Conservation (phyloP, 1,284 basidiomycete species). For the Rhizoctonia solani region DNA sequence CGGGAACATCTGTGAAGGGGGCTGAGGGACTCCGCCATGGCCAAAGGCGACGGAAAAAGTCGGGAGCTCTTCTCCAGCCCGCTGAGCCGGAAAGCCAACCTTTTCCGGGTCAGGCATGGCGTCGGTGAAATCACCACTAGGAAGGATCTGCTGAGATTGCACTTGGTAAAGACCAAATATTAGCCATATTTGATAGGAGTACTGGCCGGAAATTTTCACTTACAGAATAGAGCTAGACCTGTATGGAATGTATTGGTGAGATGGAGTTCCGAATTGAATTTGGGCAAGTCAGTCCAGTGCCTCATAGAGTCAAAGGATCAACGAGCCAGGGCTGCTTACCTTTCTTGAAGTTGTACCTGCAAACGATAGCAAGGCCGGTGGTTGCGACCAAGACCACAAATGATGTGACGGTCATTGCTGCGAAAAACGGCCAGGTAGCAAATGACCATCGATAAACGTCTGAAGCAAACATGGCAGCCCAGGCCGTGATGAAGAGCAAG, state of each 20-base stretch:
- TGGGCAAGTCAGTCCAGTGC: not conserved
- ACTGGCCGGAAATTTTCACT: not conserved
- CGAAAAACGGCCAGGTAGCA: slow-evolving; percentile 58
- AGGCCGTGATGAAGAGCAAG: slow-evolving; percentile 60
- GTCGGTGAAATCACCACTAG: slow-evolving; percentile 54
- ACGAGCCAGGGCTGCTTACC: slow-evolving; percentile 56
- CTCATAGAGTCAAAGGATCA: not conserved
- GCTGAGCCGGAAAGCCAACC: slow-evolving; percentile 15
- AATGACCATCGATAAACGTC: slow-evolving; percentile 30
- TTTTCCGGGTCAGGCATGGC: slow-evolving; percentile 18
- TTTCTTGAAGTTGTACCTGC: slow-evolving; percentile 73
- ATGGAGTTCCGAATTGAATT: not conserved
- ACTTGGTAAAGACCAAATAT: slow-evolving; percentile 52
- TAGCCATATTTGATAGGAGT: not conserved
- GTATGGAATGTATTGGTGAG: not conserved
- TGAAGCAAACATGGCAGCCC: slow-evolving; percentile 67
- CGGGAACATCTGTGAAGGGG: slow-evolving; percentile 16
- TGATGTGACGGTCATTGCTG: slow-evolving; percentile 62
- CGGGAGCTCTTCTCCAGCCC: slow-evolving; percentile 10
- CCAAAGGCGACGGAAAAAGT: slow-evolving; percentile 28
- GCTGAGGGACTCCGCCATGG: slow-evolving; percentile 7
- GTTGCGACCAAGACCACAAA: slow-evolving; percentile 59
- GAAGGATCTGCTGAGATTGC: slow-evolving; percentile 57
- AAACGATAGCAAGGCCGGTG: slow-evolving; percentile 66
- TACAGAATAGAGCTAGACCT: slow-evolving; percentile 25